Conservation (phyloP, 169 alveolate genomes). For the Cryptosporidium sp. region DNA sequence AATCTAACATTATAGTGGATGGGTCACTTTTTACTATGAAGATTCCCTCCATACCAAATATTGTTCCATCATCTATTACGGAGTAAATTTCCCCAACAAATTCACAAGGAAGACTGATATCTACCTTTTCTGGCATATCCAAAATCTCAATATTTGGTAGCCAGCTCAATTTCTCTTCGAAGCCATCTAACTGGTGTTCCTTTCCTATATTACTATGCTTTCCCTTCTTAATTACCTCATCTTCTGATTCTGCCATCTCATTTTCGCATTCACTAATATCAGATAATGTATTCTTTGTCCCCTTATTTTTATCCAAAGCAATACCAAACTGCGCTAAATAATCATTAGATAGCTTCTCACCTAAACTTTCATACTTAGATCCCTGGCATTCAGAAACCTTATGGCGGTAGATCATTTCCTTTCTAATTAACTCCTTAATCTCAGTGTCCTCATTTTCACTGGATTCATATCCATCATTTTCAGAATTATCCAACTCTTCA, state of each 20-base stretch:
- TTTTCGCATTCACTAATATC: slow-evolving; percentile 38
- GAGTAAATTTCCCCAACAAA: slow-evolving; percentile 68
- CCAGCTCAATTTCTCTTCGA: slow-evolving; percentile 31
- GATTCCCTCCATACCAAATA: slow-evolving; percentile 36
- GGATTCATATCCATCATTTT: slow-evolving; percentile 14
- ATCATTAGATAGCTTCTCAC: slow-evolving; percentile 31
- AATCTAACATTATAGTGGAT: slow-evolving; percentile 27
- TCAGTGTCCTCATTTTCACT: slow-evolving; percentile 38
- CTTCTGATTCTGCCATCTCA: slow-evolving; percentile 5
- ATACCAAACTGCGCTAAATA: slow-evolving; percentile 58
- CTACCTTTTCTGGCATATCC: slow-evolving; percentile 57
- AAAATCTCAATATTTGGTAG: slow-evolving; percentile 62
- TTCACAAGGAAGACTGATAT: slow-evolving; percentile 52
- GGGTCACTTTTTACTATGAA: slow-evolving; percentile 59
- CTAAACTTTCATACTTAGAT: neutral
- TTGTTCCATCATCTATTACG: slow-evolving; percentile 6
- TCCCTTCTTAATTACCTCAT: neutral
- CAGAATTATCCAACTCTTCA: slow-evolving; percentile 14
- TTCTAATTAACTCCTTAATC: slow-evolving; percentile 44
- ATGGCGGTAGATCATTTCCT: slow-evolving; percentile 47
- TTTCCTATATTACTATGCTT: neutral
- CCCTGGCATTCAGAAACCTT: neutral
- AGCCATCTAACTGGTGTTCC: neutral
- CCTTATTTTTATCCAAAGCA: slow-evolving; percentile 1
- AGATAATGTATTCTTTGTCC: neutral